These are phyloP conservation scores for Phyllosticta citriasiana DNA, from an alignment of 2,329 filamentous ascomycete genomes.

Conservation along the genomic window DNA sequence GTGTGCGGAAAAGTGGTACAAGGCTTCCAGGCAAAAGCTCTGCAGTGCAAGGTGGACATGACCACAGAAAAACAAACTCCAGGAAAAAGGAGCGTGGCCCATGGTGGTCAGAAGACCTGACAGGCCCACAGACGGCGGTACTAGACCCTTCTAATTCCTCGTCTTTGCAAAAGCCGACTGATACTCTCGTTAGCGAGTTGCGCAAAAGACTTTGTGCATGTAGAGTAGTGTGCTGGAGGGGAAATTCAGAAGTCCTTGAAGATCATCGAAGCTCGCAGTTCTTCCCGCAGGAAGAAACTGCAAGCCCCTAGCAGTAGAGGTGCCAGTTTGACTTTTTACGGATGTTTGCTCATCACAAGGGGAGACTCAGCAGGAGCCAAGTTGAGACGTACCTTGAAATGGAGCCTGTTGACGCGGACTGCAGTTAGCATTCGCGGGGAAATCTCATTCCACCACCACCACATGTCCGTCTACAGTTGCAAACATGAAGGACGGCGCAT, in stretches of 20 bases:
- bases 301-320: background rate
- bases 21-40: background rate
- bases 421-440: background rate
- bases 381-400: background rate
- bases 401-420: background rate
- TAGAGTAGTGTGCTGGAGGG: background rate
- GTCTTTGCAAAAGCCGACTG: background rate
- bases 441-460: background rate
- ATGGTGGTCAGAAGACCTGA: background rate
- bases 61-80: background rate
- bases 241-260: constrained; percentile 29
- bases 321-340: background rate
- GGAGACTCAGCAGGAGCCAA: background rate
- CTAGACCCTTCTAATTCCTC: too few relatives aligned
- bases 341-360: background rate
- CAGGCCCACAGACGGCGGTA: background rate
- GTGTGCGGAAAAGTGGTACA: background rate
- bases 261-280: constrained; percentile 20
- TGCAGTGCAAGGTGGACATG: background rate
- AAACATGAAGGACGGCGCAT: background rate
- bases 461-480: too few relatives aligned
- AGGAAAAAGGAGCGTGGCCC: background rate
- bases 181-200: background rate
- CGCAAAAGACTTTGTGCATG: background rate
- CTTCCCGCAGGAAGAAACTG: background rate